Evolutionary conservation across 768 basidiomycete species (phyloP).

Genomic region (Myochromella boudieri): DNA sequence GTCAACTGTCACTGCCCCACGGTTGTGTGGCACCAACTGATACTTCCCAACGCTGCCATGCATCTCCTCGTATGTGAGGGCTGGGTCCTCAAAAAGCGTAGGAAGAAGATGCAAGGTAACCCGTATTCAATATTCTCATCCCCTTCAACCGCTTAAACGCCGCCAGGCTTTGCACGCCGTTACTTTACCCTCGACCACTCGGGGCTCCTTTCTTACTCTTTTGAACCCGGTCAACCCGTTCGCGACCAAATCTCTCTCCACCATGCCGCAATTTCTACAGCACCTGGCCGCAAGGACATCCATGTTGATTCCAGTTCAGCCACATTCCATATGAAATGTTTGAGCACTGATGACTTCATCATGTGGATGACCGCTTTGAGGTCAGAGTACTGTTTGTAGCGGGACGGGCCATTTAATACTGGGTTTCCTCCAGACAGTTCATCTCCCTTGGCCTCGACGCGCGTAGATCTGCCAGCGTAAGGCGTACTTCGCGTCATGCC

Average conservation of each 20-base stretch:
- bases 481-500: conserved; percentile 40
- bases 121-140: not conserved
- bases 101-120: conserved; percentile 85
- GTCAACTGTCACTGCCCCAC: not conserved
- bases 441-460: conserved; percentile 49
- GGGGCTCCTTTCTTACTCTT: conserved; percentile 73
- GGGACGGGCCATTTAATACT: not conserved
- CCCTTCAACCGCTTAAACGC: conserved; percentile 1
- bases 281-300: conserved; percentile 73
- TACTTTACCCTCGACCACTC: conserved; percentile 72
- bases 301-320: conserved; percentile 75
- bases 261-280: conserved; percentile 76
- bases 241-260: conserved; percentile 69
- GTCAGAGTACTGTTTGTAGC: conserved; percentile 32
- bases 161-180: conserved; percentile 77
- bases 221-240: conserved; percentile 67
- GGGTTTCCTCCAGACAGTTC: conserved; percentile 50
- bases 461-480: conserved; percentile 40
- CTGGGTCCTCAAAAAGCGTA: conserved; percentile 84
- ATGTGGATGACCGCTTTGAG: conserved; percentile 76
- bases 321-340: conserved; percentile 82
- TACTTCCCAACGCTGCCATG: not conserved
- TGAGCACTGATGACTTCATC: conserved; percentile 69
- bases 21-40: not conserved
- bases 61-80: conserved; percentile 66